Conservation (phyloP, 2,329 filamentous ascomycete genomes). For the Calonectria henricotiae region DNA sequence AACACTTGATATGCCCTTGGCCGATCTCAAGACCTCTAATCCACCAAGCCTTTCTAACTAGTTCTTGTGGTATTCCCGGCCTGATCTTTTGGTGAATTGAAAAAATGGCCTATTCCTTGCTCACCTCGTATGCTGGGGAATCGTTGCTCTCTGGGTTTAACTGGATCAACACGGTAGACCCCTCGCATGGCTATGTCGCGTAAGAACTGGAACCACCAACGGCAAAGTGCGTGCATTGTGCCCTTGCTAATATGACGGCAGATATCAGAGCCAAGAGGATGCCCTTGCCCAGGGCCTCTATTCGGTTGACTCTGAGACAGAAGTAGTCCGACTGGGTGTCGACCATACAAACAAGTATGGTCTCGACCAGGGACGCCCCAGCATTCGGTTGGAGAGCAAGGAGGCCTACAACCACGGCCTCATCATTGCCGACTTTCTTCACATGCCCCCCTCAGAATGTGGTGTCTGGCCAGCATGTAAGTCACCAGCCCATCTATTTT, state of each 20-base stretch:
- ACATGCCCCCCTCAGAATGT: conserved; percentile 81
- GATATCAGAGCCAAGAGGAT: conserved; percentile 63
- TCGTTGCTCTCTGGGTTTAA: conserved; percentile 66
- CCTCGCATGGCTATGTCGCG: conserved; percentile 78
- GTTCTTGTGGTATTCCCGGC: conserved; percentile 27
- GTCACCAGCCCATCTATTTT: conserved; percentile 37
- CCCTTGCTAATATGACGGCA: conserved; percentile 46
- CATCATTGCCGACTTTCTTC: conserved; percentile 80
- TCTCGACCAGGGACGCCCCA: conserved; percentile 65
- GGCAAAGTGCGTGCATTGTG: background rate
- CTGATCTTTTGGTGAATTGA: conserved; percentile 32
- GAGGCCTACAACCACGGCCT: conserved; percentile 77
- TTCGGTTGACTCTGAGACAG: conserved; percentile 60
- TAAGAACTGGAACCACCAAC: conserved; percentile 63
- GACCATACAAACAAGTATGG: conserved; percentile 61
- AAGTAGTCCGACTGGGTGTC: conserved; percentile 65
- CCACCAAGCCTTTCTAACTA: conserved; percentile 25
- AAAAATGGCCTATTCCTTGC: conserved; percentile 63
- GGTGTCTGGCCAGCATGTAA: conserved; percentile 82
- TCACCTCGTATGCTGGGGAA: conserved; percentile 62
- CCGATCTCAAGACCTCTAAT: background rate
- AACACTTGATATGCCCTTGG: conserved; percentile 26
- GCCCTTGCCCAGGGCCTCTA: conserved; percentile 62
- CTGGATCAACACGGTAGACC: conserved; percentile 71
- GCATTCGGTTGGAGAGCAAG: conserved; percentile 78